Evolutionary conservation across 2,329 filamentous ascomycete genomes (phyloP).

Genomic region (Colletotrichum sp.): DNA sequence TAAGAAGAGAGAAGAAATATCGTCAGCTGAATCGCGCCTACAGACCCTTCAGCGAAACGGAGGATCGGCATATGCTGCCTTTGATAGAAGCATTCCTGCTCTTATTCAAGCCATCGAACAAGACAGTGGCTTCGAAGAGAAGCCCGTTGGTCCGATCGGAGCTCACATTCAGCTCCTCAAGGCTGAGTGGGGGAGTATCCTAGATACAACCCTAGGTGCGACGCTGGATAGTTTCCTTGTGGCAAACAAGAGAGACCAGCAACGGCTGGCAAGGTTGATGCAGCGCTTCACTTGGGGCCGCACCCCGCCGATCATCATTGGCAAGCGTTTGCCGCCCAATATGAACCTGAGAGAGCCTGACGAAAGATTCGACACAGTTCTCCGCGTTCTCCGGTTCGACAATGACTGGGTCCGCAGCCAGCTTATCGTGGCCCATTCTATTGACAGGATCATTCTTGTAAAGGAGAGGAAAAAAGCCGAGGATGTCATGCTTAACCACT

Average conservation of each 20-base stretch:
- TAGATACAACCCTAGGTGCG: constrained; percentile 79
- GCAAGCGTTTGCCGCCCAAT: constrained; percentile 59
- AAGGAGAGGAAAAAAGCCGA: constrained; percentile 70
- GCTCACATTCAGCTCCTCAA: constrained; percentile 77
- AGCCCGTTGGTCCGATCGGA: constrained; percentile 85
- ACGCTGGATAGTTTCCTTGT: constrained; percentile 82
- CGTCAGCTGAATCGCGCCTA: constrained; percentile 7
- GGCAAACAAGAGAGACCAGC: constrained; percentile 75
- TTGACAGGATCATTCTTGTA: constrained; percentile 87
- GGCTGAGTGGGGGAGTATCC: constrained; percentile 80
- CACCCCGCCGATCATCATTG: constrained; percentile 68
- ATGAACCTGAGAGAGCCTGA: constrained; percentile 77
- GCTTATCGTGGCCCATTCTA: constrained; percentile 79
- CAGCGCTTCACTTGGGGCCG: constrained; percentile 50
- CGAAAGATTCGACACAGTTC: constrained; percentile 73
- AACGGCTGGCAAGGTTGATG: constrained; percentile 71
- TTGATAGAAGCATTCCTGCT: constrained; percentile 63
- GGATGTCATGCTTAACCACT: constrained; percentile 68
- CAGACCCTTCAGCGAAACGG: constrained; percentile 13
- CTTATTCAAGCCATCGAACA: constrained; percentile 72
- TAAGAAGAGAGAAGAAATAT: constrained; percentile 24
- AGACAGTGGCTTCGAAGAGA: constrained; percentile 72
- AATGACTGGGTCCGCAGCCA: constrained; percentile 79
- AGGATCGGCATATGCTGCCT: constrained; percentile 67
- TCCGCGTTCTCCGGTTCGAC: constrained; percentile 83